Evolutionary conservation across 371 early-diverging fungal genomes (phyloP).

Genomic region (Nematocida sp.): DNA sequence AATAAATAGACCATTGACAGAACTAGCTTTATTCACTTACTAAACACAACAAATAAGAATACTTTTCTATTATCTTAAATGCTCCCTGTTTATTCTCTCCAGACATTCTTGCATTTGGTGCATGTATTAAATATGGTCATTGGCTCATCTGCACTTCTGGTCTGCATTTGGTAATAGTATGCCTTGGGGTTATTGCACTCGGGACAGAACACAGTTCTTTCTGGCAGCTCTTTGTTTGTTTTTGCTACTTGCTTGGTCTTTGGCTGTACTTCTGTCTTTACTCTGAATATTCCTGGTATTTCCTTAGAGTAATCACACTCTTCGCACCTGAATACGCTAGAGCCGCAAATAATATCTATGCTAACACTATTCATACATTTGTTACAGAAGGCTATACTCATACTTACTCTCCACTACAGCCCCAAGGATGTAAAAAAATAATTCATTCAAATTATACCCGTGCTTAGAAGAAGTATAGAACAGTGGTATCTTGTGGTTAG

Average conservation of each 20-base stretch:
- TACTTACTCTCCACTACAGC: conserved; percentile 11
- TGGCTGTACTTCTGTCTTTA: conserved; percentile 1
- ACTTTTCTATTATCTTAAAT: too few species aligned
- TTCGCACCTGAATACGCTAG: conserved; percentile 42
- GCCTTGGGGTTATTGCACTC: conserved; percentile 78
- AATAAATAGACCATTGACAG: neutral
- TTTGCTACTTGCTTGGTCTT: conserved; percentile 36
- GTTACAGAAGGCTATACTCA: conserved; percentile 42
- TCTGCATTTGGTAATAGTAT: conserved; percentile 90
- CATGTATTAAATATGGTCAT: conserved; percentile 65
- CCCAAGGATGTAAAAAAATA: conserved; percentile 19
- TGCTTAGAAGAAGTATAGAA: conserved; percentile 39
- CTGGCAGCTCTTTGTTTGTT: conserved; percentile 51
- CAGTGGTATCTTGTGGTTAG: too few species aligned
- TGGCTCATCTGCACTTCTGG: conserved; percentile 85
- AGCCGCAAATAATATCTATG: conserved; percentile 14
- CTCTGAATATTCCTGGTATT: conserved; percentile 38
- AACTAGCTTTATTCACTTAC: neutral
- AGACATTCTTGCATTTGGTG: conserved; percentile 60
- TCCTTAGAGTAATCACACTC: conserved; percentile 55
- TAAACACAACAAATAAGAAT: too few species aligned
- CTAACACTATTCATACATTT: conserved; percentile 52
- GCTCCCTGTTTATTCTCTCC: conserved; percentile 59
- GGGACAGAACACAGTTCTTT: conserved; percentile 63
- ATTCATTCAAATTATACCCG: conserved; percentile 3